Base-by-base conservation (phyloP, 1,284 basidiomycete genomes). In the Ceratobasidium papillatum region DNA sequence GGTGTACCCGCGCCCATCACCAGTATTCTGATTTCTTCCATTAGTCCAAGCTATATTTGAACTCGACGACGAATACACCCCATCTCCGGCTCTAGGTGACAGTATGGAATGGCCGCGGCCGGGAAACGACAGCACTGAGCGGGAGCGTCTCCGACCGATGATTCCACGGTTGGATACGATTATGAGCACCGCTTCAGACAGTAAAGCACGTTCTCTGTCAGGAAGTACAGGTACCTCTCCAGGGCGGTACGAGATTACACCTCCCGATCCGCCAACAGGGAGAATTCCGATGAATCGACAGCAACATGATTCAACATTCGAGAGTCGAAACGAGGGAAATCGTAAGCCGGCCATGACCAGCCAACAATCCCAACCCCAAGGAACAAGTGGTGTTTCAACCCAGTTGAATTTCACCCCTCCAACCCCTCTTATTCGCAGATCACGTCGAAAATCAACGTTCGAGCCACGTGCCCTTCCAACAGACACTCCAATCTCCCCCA, bases 41-140 rank as follows among this genome's bases (percentile, higher is more conserved):
- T 38, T 34, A 71, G 14, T 51, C 47, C 30, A 78, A 17, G 78
- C 93, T 86, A 90, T 96, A 12, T 96, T 97, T 80, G 93, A 95
- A 78, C 86, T 95, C 11, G 92, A 93, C 78, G 88, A 91, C 34
- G 90, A 92, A 76, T 84, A 89, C 12, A 85, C 62, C 22, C 71
- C 71, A 1, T 47, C 58, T 41, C 58, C 58, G 2, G 47, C 41
- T 3, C 4, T 62, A 12, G 80, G 84, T 41, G 88, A 88, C 32
- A 89, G 85, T 74, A 88, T 88, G 9, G 81, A 90, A 19, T 89
- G 89, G 77, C 84, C 84, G 19, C 78, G 80, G 3, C 80, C 81
- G 27, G 80, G 80, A 27, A 78, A 78, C 56, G 80, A 78, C 3
- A 81, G 78, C 34, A 78, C 78, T 65, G 77, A 78, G 12, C 79